Conservation (phyloP, 1,284 basidiomycete species). For the Ceratorhiza oryzae-sativae region DNA sequence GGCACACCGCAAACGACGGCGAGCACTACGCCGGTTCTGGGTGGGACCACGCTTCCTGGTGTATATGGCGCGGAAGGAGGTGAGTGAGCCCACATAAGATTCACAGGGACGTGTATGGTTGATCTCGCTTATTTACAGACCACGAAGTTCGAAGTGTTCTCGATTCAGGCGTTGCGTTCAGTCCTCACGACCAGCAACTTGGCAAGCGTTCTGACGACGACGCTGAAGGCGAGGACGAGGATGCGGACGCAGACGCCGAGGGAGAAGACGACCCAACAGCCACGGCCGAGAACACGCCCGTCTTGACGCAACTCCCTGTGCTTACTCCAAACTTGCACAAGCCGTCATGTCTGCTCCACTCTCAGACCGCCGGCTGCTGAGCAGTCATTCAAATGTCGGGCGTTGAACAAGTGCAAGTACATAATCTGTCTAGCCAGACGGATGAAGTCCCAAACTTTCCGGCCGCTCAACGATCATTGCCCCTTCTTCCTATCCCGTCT, state of each 20-base stretch:
- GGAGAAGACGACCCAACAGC: slow-evolving; percentile 31
- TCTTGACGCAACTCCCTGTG: slow-evolving; percentile 9
- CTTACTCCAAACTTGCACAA: not conserved
- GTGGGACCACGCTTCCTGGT: not conserved
- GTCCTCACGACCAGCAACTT: slow-evolving; percentile 6
- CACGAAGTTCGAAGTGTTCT: slow-evolving; percentile 8
- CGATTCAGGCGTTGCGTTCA: slow-evolving; percentile 20
- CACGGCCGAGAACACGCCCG: slow-evolving; percentile 29
- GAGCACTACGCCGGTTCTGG: slow-evolving; percentile 14
- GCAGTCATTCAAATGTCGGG: not conserved
- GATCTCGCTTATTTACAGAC: not conserved
- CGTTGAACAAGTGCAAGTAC: not conserved
- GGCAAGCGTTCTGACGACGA: not conserved
- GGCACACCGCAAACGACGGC: slow-evolving; percentile 17
- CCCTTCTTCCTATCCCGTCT: not conserved
- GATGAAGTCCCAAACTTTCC: not conserved
- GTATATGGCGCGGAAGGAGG: too few species aligned
- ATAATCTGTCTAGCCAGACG: not conserved
- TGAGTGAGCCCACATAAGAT: not conserved
- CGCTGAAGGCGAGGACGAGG: slow-evolving; percentile 10
- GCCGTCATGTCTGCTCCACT: not conserved
- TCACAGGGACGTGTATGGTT: not conserved
- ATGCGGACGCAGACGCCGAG: slow-evolving; percentile 18
- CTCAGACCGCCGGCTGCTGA: not conserved
- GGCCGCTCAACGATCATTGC: not conserved